Conservation (phyloP, 768 basidiomycete genomes). For the Boletus sensibilis region DNA sequence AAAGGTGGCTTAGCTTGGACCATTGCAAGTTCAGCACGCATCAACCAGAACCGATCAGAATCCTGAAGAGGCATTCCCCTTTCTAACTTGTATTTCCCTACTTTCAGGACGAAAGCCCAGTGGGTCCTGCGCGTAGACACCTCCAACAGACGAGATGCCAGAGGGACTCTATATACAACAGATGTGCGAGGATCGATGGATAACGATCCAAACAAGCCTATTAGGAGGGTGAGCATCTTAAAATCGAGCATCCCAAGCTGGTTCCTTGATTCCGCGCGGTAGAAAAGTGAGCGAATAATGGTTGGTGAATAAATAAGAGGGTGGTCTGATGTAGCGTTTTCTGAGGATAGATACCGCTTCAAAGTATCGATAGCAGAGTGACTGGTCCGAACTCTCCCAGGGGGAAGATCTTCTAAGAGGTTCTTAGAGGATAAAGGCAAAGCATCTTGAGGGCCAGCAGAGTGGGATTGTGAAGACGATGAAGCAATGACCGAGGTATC, state of each 20-base stretch:
- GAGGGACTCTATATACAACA: constrained; percentile 28
- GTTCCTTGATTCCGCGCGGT: constrained; percentile 32
- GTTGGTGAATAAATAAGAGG: constrained; percentile 27
- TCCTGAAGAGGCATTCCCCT: constrained; percentile 34
- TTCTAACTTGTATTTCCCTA: constrained; percentile 45
- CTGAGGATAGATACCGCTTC: constrained; percentile 14
- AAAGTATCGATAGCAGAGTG: constrained; percentile 14
- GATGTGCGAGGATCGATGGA: constrained; percentile 35
- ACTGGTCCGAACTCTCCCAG: neutral
- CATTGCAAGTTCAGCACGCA: constrained; percentile 45
- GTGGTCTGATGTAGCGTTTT: constrained; percentile 6
- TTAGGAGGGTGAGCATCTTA: constrained; percentile 40
- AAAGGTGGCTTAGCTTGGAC: constrained; percentile 11
- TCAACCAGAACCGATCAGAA: constrained; percentile 63
- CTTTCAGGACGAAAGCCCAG: constrained; percentile 50
- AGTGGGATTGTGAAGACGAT: neutral
- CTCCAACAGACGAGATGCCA: constrained; percentile 31
- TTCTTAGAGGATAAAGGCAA: neutral
- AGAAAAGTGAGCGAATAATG: constrained; percentile 41
- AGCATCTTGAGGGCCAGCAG: neutral
- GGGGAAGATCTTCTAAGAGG: neutral
- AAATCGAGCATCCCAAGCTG: constrained; percentile 37
- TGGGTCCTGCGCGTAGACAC: constrained; percentile 29
- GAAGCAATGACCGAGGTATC: neutral
- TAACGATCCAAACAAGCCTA: constrained; percentile 50